Conservation (phyloP, 768 basidiomycete species). For the Amylocystis lapponica region DNA sequence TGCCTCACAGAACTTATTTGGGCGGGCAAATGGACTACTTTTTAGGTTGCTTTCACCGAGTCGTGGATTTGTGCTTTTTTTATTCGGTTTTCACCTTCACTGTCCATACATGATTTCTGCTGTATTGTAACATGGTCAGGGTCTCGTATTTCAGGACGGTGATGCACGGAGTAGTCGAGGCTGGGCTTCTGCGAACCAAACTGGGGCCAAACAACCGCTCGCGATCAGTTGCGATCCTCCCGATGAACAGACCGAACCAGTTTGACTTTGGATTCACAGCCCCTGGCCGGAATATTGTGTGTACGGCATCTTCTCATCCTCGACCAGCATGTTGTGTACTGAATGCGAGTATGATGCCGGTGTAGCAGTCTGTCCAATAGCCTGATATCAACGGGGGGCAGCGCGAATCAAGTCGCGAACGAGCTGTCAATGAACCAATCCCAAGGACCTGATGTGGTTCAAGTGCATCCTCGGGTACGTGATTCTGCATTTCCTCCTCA, state of each 20-base stretch:
- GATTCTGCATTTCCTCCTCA: not conserved
- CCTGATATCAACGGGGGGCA: too few relatives aligned
- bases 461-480: not conserved
- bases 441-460: not conserved
- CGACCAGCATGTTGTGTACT: too few relatives aligned
- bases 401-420: too few relatives aligned
- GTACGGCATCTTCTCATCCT: too few relatives aligned
- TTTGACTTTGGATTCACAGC: too few relatives aligned
- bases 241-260: too few relatives aligned
- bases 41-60: not conserved
- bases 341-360: too few relatives aligned
- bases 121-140: constrained; percentile 6
- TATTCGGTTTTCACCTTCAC: constrained; percentile 13
- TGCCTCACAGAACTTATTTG: not conserved
- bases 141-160: not conserved
- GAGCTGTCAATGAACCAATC: constrained; percentile 1
- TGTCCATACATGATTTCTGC: constrained; percentile 14
- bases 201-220: constrained; percentile 6
- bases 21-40: not conserved
- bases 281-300: too few relatives aligned
- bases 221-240: too few relatives aligned
- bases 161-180: too few relatives aligned
- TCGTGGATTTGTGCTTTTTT: too few relatives aligned
- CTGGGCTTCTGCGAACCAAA: constrained; percentile 4
- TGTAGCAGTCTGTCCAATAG: too few relatives aligned